These are phyloP conservation scores for Annulohypoxylon moriforme DNA, from an alignment of 495 filamentous ascomycete genomes.

Conservation along the genomic window DNA sequence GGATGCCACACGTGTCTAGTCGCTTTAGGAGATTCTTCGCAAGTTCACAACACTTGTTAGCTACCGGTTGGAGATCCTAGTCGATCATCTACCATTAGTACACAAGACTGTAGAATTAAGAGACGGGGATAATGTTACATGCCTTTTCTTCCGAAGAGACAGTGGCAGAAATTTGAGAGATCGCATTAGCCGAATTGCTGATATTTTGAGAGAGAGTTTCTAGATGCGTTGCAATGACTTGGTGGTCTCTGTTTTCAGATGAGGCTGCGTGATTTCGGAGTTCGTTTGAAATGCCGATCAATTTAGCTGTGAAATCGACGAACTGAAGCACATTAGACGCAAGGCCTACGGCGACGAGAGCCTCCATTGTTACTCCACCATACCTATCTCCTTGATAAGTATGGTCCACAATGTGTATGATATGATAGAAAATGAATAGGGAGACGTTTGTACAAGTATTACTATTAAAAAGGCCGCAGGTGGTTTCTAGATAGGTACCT, in stretches of 20 bases:
- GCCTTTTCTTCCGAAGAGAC: constrained; percentile 16
- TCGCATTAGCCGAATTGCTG: constrained; percentile 13
- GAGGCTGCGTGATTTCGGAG: constrained; percentile 38
- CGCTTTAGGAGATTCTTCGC: constrained; percentile 16
- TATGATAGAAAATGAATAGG: background rate
- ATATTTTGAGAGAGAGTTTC: constrained; percentile 17
- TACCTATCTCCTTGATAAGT: background rate
- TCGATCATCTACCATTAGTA: background rate
- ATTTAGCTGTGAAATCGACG: constrained; percentile 43
- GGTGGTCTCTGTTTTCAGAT: constrained; percentile 27
- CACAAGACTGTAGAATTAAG: background rate
- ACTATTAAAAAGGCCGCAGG: background rate
- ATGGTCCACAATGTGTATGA: background rate
- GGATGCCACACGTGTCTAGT: constrained; percentile 16
- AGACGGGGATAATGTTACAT: background rate
- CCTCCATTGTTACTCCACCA: constrained; percentile 40
- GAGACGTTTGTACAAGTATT: background rate
- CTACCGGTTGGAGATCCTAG: constrained; percentile 27
- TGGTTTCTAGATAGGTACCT: background rate
- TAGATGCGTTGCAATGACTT: constrained; percentile 22
- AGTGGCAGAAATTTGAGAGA: constrained; percentile 17
- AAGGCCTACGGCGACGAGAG: constrained; percentile 45
- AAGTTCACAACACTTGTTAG: constrained; percentile 19
- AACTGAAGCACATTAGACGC: constrained; percentile 48
- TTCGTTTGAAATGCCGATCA: constrained; percentile 36